Conservation (phyloP, 768 basidiomycete genomes). For the Naganishia kalamii region DNA sequence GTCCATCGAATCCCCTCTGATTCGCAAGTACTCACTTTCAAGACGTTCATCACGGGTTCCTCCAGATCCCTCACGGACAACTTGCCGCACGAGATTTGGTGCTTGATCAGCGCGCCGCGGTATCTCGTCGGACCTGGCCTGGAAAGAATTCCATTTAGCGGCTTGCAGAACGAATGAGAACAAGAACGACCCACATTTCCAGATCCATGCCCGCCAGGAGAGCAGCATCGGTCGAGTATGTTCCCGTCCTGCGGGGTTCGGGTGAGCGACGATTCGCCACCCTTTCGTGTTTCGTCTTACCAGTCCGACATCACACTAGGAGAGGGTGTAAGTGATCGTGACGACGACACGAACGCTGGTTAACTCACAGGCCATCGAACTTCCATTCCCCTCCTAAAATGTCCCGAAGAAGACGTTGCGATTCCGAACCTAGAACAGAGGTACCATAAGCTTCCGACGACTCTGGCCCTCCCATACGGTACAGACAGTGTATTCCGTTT, state of each 20-base stretch:
- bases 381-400: slow-evolving; percentile 68
- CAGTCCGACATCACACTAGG: slow-evolving; percentile 70
- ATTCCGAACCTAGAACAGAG: slow-evolving; percentile 66
- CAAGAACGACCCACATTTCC: slow-evolving; percentile 49
- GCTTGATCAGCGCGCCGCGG: slow-evolving; percentile 40
- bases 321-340: background rate
- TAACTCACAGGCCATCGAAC: slow-evolving; percentile 53
- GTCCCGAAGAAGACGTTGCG: slow-evolving; percentile 55
- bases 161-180: background rate
- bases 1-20: background rate
- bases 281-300: too few species aligned
- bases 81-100: slow-evolving; percentile 55
- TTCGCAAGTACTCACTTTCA: background rate
- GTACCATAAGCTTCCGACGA: too few species aligned
- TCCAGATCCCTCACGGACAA: slow-evolving; percentile 60
- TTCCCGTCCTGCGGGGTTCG: slow-evolving; percentile 51
- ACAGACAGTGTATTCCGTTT: slow-evolving; percentile 15
- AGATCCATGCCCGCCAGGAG: slow-evolving; percentile 74
- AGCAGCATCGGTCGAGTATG: slow-evolving; percentile 59
- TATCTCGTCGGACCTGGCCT: slow-evolving; percentile 36
- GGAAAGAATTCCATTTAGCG: background rate
- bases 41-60: slow-evolving; percentile 54
- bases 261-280: too few species aligned
- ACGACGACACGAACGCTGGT: background rate
- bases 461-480: background rate